Conservation (phyloP, 768 basidiomycete species). For the Filobasidium floriforme region DNA sequence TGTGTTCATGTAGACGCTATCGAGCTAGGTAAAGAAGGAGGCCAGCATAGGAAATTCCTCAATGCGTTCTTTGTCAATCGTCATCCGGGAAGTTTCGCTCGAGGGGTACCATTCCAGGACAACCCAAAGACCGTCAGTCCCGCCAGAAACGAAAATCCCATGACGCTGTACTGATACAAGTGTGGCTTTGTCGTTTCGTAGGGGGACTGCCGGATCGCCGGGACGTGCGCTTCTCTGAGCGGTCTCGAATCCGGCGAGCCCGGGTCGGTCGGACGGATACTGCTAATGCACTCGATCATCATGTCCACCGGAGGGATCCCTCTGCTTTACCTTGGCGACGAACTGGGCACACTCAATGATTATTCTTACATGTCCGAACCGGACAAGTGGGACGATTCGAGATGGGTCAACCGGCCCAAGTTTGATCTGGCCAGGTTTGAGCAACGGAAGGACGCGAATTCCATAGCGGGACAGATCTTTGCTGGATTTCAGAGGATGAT, state of each 20-base stretch:
- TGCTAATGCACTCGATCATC: not conserved
- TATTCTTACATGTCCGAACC: not conserved
- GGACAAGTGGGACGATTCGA: not conserved
- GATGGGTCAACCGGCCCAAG: not conserved
- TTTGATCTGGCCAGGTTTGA: not conserved
- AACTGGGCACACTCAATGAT: not conserved
- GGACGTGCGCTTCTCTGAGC: not conserved
- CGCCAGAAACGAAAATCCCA: not conserved
- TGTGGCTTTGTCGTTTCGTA: not conserved
- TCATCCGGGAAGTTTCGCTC: not conserved
- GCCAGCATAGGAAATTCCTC: not conserved
- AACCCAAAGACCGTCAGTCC: not conserved
- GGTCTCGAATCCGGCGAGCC: not conserved
- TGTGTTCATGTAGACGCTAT: not conserved
- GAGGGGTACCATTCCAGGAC: not conserved
- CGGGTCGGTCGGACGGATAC: not conserved
- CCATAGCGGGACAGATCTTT: not conserved
- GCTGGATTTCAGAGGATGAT: not conserved
- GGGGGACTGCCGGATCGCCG: not conserved
- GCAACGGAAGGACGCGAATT: not conserved
- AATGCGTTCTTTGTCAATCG: not conserved
- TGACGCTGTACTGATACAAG: not conserved
- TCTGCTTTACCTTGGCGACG: not conserved
- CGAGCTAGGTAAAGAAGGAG: not conserved
- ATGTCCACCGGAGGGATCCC: constrained; percentile 1